phyloP scores from a whole-genome alignment of 2,329 filamentous ascomycete genomes.

The Akanthomyces lecanii region DNA sequence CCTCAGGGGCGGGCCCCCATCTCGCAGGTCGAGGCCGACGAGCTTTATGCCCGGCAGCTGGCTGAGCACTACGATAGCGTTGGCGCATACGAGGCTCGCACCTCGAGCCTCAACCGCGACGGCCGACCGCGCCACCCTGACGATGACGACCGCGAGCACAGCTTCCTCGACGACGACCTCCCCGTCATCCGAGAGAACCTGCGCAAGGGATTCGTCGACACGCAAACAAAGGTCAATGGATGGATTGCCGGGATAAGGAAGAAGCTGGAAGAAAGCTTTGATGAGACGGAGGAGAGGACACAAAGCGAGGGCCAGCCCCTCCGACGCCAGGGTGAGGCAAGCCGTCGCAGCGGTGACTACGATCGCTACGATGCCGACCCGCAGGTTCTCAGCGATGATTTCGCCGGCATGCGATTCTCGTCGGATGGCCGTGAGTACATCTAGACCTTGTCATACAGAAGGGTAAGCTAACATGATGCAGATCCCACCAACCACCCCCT shows the following conservation, averaged over 20 bases:
- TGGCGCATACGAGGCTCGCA: conserved; percentile 54
- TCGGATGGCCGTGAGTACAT: conserved; percentile 55
- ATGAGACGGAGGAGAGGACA: conserved; percentile 56
- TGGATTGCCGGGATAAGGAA: conserved; percentile 93
- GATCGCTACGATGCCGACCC: conserved; percentile 94
- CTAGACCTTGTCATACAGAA: background rate
- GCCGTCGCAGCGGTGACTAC: conserved; percentile 76
- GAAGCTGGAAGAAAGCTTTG: conserved; percentile 84
- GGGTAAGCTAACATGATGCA: conserved; percentile 21
- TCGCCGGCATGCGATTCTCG: conserved; percentile 64
- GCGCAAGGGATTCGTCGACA: conserved; percentile 90
- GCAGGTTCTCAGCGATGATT: conserved; percentile 84
- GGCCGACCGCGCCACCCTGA: conserved; percentile 35
- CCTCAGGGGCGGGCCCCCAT: conserved; percentile 60
- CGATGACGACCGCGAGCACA: conserved; percentile 70
- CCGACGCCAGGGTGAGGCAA: conserved; percentile 56
- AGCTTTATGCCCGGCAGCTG: conserved; percentile 85
- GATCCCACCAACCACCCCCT: conserved; percentile 53
- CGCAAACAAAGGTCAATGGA: conserved; percentile 84
- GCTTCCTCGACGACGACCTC: conserved; percentile 93
- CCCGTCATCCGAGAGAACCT: conserved; percentile 91
- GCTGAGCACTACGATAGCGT: conserved; percentile 80
- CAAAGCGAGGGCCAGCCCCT: conserved; percentile 29
- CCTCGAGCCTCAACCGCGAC: conserved; percentile 39
- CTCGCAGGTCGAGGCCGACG: conserved; percentile 84